Evolutionary conservation across 805 yeast genomes (phyloP), one percentile per base, ranked within the genome.

Genomic region (Peterozyma toletana): DNA sequence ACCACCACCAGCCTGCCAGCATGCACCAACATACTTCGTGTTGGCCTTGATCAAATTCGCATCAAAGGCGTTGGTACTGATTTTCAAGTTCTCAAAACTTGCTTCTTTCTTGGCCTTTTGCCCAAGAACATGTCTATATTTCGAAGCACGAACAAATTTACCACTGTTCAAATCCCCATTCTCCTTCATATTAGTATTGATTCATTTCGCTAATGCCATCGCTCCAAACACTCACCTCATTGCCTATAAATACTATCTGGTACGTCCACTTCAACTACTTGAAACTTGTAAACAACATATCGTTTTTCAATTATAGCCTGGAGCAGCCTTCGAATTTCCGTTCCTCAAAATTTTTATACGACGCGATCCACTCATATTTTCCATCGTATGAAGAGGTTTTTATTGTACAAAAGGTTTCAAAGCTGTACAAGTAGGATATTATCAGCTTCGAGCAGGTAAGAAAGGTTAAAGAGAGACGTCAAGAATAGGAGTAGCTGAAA

Each of bases 1-100:
- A 50, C 98, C 98, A 35, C 98, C 98, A 10, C 95, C 83, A 30
- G 96, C 73, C 47, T 86, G 88, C 96, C 96, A 89, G 61, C 87
- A 89, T 51, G 89, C 83, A 1, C 96, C 74, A 36, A 93, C 64
- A 56, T 78, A 93, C 60, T 84, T 83, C 34, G 96, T 91, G 60
- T 93, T 93, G 50, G 86, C 77, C 63, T 88, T 80, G 52, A 93
- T 75, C 51, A 93, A 71, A 62, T 91, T 91, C 41, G 96, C 86
- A 63, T 93, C 99, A 86, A 96, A 93, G 1, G 98, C 99, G 58
- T 89, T 90, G 58, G 86, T 82, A 52, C 96, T 86, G 45, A 83
- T 77, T 55, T 78, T 81, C 51, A 86, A 67, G 61, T 85, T 85
- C 54, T 85, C 93, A 57, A 79, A 83, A 60, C 83, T 77, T 45